These are phyloP conservation scores for Corymbia calophylla DNA, from an alignment of 441 rosid species.

Conservation along the genomic window DNA sequence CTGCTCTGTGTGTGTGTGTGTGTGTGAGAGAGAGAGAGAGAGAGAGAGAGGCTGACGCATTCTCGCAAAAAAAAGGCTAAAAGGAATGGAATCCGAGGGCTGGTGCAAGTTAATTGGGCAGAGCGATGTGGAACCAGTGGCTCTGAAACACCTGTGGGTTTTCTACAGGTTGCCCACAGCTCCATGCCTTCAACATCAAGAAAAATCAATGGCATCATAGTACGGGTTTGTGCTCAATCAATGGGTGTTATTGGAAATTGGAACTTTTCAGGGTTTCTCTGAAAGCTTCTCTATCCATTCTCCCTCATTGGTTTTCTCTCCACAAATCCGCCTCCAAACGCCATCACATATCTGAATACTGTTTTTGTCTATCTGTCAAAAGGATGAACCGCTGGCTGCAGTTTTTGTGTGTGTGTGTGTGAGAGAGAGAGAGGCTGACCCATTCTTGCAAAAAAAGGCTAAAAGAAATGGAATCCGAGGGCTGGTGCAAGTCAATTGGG, in stretches of 20 bases:
- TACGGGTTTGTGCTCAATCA: background rate
- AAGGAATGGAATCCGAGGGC: background rate
- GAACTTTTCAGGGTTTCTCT: background rate
- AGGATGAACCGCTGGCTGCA: background rate
- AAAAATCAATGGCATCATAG: background rate
- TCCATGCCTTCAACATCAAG: background rate
- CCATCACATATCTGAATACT: background rate
- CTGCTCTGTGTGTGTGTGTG: too few relatives aligned
- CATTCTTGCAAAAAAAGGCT: background rate
- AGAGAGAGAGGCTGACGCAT: too few relatives aligned
- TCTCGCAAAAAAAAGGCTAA: background rate
- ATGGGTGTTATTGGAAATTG: background rate
- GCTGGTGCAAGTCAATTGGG: background rate
- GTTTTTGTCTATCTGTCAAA: background rate
- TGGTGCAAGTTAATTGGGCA: background rate
- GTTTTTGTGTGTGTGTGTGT: rapidly evolving
- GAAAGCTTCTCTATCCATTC: background rate
- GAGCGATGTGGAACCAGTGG: background rate
- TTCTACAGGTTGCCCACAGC: background rate
- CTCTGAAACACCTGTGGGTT: background rate
- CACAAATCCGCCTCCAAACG: background rate
- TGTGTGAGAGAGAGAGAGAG: too few relatives aligned
- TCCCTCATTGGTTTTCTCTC: background rate
- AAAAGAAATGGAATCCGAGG: background rate
- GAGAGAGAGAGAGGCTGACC: background rate